Evolutionary conservation across 306 rosid genomes (phyloP), one percentile per base, ranked within the genome.

Genomic region (Spatholobus suberectus): DNA sequence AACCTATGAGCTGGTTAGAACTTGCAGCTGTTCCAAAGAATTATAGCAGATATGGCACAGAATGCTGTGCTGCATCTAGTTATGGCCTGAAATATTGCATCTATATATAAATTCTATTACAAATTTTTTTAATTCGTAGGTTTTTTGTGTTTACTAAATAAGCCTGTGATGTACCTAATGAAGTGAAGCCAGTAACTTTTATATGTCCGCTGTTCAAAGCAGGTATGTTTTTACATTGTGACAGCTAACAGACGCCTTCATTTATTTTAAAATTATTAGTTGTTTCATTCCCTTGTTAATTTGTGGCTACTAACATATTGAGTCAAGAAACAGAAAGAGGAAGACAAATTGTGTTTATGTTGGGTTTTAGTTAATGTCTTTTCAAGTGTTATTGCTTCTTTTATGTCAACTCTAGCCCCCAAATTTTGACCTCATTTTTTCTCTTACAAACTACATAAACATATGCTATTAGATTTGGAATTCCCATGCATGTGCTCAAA

Each of bases 111-210:
- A 46, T 18, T 18, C 46, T 78, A 20, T 44, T 57, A 20, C 78
- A 35, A 72, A 43, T 3, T 77, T 72, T 58, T 73, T 52, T 73
- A 66, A 73, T 47, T 73, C n/a, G 0, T 81, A 65, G 73, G 62
- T 73, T 24, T 52, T 70, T 29, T 44, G 76, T 37, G 83, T 81
- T 77, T 66, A 79, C 43, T 73, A 70, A 70, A 76, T 85, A 75
- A 76, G 79, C 27, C 52, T 27, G 51, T 72, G 83, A 83, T 80
- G 83, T 43, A 41, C 78, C 72, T 83, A 70, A 43, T 43, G 78
- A 84, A 76, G 75, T 55, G 81, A 84, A 77, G 78, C 76, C 61
- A 55, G 65, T 84, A 66, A 66, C 49, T 44, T 65, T 66, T 67
- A 3, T 66, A 57, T 63, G 86, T 61, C 41, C 3, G n/a, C 77